A percentile compares a stretch with the other conserved stretches of the same genome.
Evolutionary conservation across 1,139 yeast species (phyloP).

Genomic region (Lodderomyces margitis): DNA sequence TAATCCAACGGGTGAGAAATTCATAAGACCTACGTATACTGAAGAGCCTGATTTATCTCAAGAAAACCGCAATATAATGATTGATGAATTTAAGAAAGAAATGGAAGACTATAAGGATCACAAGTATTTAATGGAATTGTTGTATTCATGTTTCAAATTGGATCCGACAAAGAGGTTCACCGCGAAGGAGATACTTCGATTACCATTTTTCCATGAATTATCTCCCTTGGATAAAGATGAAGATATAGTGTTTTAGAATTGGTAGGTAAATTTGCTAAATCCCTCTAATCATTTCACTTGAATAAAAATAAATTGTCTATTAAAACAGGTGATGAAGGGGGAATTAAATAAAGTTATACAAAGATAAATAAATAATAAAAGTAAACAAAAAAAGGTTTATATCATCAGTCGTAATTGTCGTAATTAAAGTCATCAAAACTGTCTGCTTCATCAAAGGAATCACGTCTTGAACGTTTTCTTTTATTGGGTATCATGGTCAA

Average conservation of each 20-base stretch:
- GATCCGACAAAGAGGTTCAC: conserved; percentile 55
- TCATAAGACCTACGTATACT: conserved; percentile 22
- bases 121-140: conserved; percentile 49
- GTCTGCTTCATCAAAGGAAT: conserved; percentile 20
- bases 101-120: conserved; percentile 38
- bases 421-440: conserved; percentile 17
- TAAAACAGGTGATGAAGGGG: conserved; percentile 1
- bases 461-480: conserved; percentile 22
- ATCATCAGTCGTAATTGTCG: conserved; percentile 12
- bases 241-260: conserved; percentile 18
- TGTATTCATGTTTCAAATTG: conserved; percentile 53
- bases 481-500: background rate
- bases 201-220: conserved; percentile 54
- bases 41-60: conserved; percentile 2
- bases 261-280: conserved; percentile 5
- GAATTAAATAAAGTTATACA: background rate
- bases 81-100: conserved; percentile 12
- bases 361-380: conserved; percentile 1
- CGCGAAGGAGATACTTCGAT: conserved; percentile 55
- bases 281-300: too few relatives aligned
- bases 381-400: background rate
- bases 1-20: conserved; percentile 25
- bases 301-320: background rate
- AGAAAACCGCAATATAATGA: conserved; percentile 9
- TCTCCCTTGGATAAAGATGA: conserved; percentile 18